Evolutionary conservation across 2,329 filamentous ascomycete genomes (phyloP).

Genomic region (Amauroascus niger): DNA sequence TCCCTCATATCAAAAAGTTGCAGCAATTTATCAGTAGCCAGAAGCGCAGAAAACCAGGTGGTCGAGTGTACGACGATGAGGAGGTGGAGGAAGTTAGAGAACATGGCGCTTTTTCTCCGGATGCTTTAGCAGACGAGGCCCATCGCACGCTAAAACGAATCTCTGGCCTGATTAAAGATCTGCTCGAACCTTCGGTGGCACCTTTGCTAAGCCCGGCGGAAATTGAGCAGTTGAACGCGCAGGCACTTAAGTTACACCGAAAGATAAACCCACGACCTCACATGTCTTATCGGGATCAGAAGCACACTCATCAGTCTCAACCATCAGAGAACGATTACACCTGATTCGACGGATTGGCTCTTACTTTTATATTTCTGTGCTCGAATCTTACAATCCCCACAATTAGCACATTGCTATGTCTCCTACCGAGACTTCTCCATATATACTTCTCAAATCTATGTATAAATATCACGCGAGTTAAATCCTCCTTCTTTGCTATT

Average conservation of each 20-base stretch:
- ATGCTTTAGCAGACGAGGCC: conserved; percentile 1
- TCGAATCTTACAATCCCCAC: not conserved
- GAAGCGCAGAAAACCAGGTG: not conserved
- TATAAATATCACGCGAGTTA: not conserved
- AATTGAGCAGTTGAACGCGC: not conserved
- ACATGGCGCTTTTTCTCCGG: not conserved
- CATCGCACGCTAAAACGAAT: conserved; percentile 1
- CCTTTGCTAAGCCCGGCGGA: not conserved
- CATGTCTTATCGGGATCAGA: not conserved
- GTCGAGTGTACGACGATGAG: not conserved
- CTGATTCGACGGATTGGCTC: not conserved
- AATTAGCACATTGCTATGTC: too few species aligned
- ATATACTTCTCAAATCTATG: too few species aligned
- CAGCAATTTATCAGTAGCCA: conserved; percentile 1
- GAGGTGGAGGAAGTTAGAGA: not conserved
- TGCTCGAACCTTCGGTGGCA: not conserved
- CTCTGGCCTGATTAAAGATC: conserved; percentile 5
- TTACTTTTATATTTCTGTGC: not conserved
- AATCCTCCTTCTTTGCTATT: too few species aligned
- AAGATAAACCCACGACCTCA: not conserved
- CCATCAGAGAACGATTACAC: not conserved
- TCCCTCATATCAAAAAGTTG: conserved; percentile 1
- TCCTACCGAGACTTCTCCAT: too few species aligned
- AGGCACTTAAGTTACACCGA: not conserved
- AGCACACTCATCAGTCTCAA: not conserved